A percentile compares a stretch with the other conserved stretches of the same genome.
Conservation (phyloP, 495 filamentous ascomycete genomes). For the Neurospora sp. region DNA sequence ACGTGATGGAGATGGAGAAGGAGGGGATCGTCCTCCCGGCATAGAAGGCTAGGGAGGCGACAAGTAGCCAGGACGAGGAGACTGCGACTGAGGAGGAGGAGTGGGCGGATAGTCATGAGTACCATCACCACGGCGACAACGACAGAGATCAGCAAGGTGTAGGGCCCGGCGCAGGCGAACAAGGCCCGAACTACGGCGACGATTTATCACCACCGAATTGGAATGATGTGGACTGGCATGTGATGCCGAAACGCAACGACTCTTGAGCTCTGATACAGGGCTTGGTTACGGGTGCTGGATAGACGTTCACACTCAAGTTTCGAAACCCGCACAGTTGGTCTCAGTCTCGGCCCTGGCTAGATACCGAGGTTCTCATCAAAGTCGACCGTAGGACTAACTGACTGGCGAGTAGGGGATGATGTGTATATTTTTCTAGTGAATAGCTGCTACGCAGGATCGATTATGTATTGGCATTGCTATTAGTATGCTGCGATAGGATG, state of each 20-base stretch:
- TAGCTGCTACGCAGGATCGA: not conserved
- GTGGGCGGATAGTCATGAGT: not conserved
- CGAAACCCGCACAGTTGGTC: no score
- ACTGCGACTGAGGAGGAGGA: not conserved
- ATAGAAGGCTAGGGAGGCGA: conserved; percentile 6
- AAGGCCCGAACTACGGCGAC: not conserved
- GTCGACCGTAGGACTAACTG: not conserved
- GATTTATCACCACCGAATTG: not conserved
- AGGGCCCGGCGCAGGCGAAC: not conserved
- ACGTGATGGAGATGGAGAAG: conserved; percentile 78
- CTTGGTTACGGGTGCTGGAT: no score
- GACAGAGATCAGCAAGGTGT: not conserved
- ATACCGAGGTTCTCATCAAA: not conserved
- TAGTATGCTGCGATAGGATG: not conserved
- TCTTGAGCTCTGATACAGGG: not conserved
- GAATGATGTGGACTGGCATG: not conserved
- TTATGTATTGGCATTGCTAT: not conserved
- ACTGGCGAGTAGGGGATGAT: not conserved
- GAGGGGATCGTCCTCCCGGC: conserved; percentile 35
- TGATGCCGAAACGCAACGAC: not conserved
- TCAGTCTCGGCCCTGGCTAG: no score
- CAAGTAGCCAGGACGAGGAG: not conserved
- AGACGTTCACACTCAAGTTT: no score
- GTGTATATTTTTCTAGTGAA: not conserved
- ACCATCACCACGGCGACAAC: not conserved